Conservation (phyloP, 768 basidiomycete species). For the Pulveroboletus sp. region DNA sequence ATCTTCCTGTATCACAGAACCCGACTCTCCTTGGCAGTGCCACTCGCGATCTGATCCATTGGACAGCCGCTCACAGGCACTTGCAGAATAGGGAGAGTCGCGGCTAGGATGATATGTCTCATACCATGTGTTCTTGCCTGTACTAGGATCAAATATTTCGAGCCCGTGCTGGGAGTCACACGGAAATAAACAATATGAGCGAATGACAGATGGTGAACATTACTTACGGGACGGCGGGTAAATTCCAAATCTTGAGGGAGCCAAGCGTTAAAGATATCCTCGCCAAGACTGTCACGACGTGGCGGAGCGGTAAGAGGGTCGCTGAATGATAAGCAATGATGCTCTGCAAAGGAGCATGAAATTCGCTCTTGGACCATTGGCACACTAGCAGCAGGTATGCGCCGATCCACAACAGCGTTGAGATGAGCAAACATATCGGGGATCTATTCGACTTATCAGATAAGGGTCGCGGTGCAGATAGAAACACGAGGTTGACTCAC, state of each 20-base stretch:
- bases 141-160: constrained; percentile 39
- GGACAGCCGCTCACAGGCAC: constrained; percentile 28
- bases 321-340: constrained; percentile 41
- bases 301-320: constrained; percentile 34
- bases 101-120: constrained; percentile 41
- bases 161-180: constrained; percentile 34
- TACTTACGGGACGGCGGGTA: constrained; percentile 32
- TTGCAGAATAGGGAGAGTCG: constrained; percentile 34
- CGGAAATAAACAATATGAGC: constrained; percentile 10
- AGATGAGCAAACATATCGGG: constrained; percentile 23
- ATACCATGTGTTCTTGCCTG: constrained; percentile 37
- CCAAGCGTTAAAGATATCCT: constrained; percentile 48
- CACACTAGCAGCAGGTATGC: constrained; percentile 16
- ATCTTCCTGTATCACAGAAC: constrained; percentile 13
- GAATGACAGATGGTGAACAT: background rate
- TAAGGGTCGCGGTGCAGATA: constrained; percentile 15
- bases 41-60: constrained; percentile 17
- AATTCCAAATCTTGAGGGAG: constrained; percentile 36
- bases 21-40: constrained; percentile 20
- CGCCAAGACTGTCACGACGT: constrained; percentile 33
- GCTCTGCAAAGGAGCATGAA: constrained; percentile 41
- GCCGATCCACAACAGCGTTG: constrained; percentile 21
- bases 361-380: constrained; percentile 35
- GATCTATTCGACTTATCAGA: constrained; percentile 18
- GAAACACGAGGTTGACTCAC: constrained; percentile 30